A percentile compares a stretch with the other conserved stretches of the same genome.
phyloP scores from a whole-genome alignment of 352 stramenopile species.

The Phytophthora meadii region DNA sequence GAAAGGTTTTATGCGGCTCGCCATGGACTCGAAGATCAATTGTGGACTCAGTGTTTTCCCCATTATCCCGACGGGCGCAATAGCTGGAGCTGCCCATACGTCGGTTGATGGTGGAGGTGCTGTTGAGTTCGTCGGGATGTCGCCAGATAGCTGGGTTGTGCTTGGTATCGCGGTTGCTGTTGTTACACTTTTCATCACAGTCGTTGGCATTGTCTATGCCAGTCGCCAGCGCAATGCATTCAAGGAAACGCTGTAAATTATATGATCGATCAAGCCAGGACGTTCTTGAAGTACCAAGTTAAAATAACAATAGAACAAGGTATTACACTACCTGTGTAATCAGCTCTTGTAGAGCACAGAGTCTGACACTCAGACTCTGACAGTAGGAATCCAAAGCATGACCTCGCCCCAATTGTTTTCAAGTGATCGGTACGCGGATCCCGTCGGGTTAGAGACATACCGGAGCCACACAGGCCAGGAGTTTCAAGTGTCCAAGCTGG shows the following conservation, averaged over 20 bases:
- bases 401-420: not conserved
- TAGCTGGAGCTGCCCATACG: conserved; percentile 49
- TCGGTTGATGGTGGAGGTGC: conserved; percentile 57
- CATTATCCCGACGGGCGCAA: conserved; percentile 65
- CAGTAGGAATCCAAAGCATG: not conserved
- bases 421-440: conserved; percentile 44
- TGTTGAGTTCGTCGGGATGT: conserved; percentile 46
- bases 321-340: not conserved
- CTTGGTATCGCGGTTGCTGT: conserved; percentile 30
- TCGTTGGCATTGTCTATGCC: conserved; percentile 44
- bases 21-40: conserved; percentile 79
- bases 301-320: conserved; percentile 19
- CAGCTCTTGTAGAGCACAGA: not conserved
- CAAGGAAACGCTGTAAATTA: conserved; percentile 41
- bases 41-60: conserved; percentile 81
- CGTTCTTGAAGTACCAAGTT: conserved; percentile 16
- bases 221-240: conserved; percentile 38
- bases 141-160: conserved; percentile 43
- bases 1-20: conserved; percentile 69
- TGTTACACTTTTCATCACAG: conserved; percentile 45
- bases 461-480: conserved; percentile 53
- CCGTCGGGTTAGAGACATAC: conserved; percentile 48
- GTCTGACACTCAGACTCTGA: conserved; percentile 1
- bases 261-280: not conserved
- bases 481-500: conserved; percentile 48